These are phyloP conservation scores for Pycnococcus provasolii DNA, from an alignment of 139 green algal genomes.

Conservation along the genomic window DNA sequence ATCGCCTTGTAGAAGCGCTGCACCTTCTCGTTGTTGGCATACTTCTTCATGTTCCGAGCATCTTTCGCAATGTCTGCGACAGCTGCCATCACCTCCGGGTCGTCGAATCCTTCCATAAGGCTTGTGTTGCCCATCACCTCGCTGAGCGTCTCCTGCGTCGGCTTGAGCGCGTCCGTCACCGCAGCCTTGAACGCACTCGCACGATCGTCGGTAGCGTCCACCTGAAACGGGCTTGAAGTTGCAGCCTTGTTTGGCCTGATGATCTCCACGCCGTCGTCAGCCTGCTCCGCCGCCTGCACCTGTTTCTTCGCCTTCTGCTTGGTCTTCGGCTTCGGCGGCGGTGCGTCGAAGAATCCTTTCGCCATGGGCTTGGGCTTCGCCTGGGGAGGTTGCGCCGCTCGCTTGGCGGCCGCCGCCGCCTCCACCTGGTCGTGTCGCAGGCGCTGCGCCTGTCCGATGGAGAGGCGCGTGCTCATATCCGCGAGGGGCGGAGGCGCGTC, in stretches of 20 bases:
- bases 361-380: not conserved
- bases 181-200: not conserved
- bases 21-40: constrained; percentile 45
- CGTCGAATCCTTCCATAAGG: constrained; percentile 28
- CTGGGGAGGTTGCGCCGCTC: not conserved
- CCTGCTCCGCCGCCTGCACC: not conserved
- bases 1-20: constrained; percentile 32
- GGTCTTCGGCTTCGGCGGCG: not conserved
- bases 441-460: too few species aligned
- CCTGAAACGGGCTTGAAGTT: not conserved
- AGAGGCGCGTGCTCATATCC: too few species aligned
- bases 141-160: constrained; percentile 11
- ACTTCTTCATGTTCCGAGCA: constrained; percentile 42
- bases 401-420: not conserved
- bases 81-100: constrained; percentile 37
- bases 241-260: not conserved
- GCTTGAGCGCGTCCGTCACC: constrained; percentile 15
- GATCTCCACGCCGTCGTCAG: not conserved
- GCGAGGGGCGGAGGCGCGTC: too few species aligned
- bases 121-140: not conserved
- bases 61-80: constrained; percentile 45
- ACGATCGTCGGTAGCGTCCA: not conserved
- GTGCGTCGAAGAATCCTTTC: not conserved
- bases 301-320: not conserved
- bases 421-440: not conserved